phyloP scores from a whole-genome alignment of 257 asterid species.

The Cinchona pubescens region DNA sequence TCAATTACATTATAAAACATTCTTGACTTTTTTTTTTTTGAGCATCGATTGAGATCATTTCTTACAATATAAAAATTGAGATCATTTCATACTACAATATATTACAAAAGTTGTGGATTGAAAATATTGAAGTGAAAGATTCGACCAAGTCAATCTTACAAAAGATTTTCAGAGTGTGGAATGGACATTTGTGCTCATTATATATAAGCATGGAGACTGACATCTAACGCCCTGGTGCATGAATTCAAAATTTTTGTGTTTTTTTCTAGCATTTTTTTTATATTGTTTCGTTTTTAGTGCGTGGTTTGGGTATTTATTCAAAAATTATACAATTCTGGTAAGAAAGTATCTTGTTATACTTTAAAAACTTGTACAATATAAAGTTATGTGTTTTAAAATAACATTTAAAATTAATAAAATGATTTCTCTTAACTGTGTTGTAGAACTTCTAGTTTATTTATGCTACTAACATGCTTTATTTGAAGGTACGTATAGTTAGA shows the following conservation, averaged over 20 bases:
- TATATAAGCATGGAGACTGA: background rate
- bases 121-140: background rate
- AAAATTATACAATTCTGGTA: too few species aligned
- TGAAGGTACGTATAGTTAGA: background rate
- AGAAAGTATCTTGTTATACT: too few species aligned
- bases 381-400: too few species aligned
- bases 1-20: background rate
- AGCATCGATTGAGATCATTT: background rate
- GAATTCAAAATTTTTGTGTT: too few species aligned
- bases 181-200: background rate
- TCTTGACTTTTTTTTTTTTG: background rate
- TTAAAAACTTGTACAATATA: too few species aligned
- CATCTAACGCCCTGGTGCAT: background rate
- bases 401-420: too few species aligned
- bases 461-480: too few species aligned
- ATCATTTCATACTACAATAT: background rate
- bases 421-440: too few species aligned
- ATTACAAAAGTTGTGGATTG: background rate
- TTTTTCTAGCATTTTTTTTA: too few species aligned
- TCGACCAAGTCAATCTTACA: background rate
- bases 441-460: too few species aligned
- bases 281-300: too few species aligned
- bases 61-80: background rate
- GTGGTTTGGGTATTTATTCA: too few species aligned
- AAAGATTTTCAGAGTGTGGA: background rate